These are phyloP conservation scores for Penicillium sp. DNA, from an alignment of 2,329 filamentous ascomycete species.

Conservation along the genomic window DNA sequence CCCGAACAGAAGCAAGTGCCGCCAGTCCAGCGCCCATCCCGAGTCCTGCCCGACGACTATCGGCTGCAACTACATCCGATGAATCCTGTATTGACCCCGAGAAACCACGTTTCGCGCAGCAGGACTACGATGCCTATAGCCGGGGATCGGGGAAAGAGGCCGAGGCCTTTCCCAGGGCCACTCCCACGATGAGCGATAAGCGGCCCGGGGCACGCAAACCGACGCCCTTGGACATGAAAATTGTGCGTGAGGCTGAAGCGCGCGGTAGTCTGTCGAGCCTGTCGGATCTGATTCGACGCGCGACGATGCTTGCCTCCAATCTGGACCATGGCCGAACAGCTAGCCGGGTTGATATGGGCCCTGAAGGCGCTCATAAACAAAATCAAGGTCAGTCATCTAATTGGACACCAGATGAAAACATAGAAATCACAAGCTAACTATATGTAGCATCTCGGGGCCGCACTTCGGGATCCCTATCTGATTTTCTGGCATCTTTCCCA, in stretches of 20 bases:
- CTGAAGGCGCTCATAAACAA: slow-evolving; percentile 28
- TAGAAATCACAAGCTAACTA: slow-evolving; percentile 5
- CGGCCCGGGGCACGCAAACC: slow-evolving; percentile 47
- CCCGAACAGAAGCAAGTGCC: neutral
- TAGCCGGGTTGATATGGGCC: slow-evolving; percentile 49
- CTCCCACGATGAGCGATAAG: slow-evolving; percentile 38
- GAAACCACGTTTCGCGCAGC: slow-evolving; percentile 29
- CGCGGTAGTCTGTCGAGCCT: slow-evolving; percentile 87
- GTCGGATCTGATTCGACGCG: slow-evolving; percentile 81
- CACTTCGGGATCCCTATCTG: slow-evolving; percentile 53
- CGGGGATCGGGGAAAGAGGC: slow-evolving; percentile 23
- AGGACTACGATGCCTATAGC: slow-evolving; percentile 11
- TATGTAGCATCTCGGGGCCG: slow-evolving; percentile 24
- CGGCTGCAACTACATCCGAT: slow-evolving; percentile 17
- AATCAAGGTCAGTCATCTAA: slow-evolving; percentile 23
- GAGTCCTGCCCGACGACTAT: slow-evolving; percentile 9
- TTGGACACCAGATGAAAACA: neutral
- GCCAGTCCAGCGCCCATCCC: slow-evolving; percentile 3
- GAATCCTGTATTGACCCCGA: slow-evolving; percentile 27
- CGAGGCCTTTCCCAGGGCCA: slow-evolving; percentile 23
- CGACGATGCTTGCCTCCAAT: slow-evolving; percentile 78
- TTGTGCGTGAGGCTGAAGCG: slow-evolving; percentile 71
- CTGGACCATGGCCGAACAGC: slow-evolving; percentile 74
- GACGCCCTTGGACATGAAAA: slow-evolving; percentile 72
- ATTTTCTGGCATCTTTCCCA: slow-evolving; percentile 61